Base-by-base conservation (phyloP, 345 rosid genomes). In the Aquilaria yunnanensis region DNA sequence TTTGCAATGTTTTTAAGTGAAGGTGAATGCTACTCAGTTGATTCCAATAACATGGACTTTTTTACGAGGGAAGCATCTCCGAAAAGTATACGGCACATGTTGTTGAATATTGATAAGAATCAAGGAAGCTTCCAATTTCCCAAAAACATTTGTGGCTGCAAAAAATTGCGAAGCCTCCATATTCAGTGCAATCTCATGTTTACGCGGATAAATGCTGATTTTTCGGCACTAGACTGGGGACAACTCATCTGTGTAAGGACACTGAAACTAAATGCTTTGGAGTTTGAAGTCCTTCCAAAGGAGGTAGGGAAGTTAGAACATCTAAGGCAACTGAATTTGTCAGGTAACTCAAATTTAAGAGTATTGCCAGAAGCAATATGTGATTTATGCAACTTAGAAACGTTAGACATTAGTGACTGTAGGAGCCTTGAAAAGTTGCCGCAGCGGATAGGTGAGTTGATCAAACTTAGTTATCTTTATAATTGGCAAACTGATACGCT, bases 121-220 rank as follows among this genome's bases (percentile, higher is more conserved):
- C n/a, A n/a, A 37, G 37, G 55, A 14, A 7, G n/a, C 29, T 59
- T 3, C 30, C n/a, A 31, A 31, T 8, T 56, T 57, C 33, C 31
- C 10, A 12, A 41, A 5, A 2, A 41, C 9, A 2, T 62, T 34
- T 23, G 29, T 49, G 53, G n/a, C 3, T 30, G 46, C 23, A 63
- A 16, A 29, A 62, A 64, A 45, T 56, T 74, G 12, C 72, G 68
- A 4, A 74, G 61, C 49, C 68, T 78, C 32, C 45, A 62, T 14
- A 30, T 65, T n/a, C n/a, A n/a, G n/a, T n/a, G n/a, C n/a, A n/a
- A n/a, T n/a, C n/a, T n/a, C n/a, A n/a, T n/a, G n/a, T n/a, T n/a
- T n/a, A n/a, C n/a, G n/a, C n/a, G n/a, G n/a, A n/a, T n/a, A n/a
- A n/a, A n/a, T n/a, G n/a, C n/a, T n/a, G n/a, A n/a, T n/a, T n/a